Evolutionary conservation across 2,329 filamentous ascomycete species (phyloP), one percentile per base, ranked within the genome.

Genomic region (Xylaria sp.): DNA sequence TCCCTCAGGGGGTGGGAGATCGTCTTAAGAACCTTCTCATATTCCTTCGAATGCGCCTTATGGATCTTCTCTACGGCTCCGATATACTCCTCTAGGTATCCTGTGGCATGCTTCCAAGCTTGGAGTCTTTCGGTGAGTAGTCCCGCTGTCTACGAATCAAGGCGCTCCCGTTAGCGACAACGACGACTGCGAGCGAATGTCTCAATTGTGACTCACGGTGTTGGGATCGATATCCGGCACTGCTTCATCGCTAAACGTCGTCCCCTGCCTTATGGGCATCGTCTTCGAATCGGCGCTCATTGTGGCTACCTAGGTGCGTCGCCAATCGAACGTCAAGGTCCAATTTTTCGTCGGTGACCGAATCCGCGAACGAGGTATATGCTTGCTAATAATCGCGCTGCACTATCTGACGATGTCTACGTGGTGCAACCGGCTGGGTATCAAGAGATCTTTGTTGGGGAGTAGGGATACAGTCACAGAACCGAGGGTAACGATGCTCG

Each of bases 21-120:
- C 18, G 89, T 90, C 90, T 97, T 99, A 67, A 97, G 76, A 8
- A 94, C 87, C 75, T 90, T 93, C 77, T 97, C 92, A 68, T 96
- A 96, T 73, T 97, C 93, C 78, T 96, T 97, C 50, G 91, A 86
- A 64, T 96, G 89, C 9, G 84, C 82, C 69, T 87, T 88, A 69
- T 97, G 88, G 54, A 91, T 80, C 80, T 93, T 97, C 73, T 96
- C 92, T 2, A 92, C 90, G 6, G 89, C 87, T 24, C 78, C 78
- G 66, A 97, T 81, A 72, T 97, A 99, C 47, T 96, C 91, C 74
- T 97, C 92, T 44, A 99, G 81, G 69, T 96, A 93, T 52, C 81
- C 90, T 59, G 92, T 90, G 57, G 92, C 91, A 72, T 97, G 93
- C 73, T 97, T 97, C 92, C 92, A 99, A 43, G 94, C 94, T 67